A percentile compares a stretch with the other conserved stretches of the same genome.
Conservation (phyloP, 305 asterid species). For the Solanum hybrid region DNA sequence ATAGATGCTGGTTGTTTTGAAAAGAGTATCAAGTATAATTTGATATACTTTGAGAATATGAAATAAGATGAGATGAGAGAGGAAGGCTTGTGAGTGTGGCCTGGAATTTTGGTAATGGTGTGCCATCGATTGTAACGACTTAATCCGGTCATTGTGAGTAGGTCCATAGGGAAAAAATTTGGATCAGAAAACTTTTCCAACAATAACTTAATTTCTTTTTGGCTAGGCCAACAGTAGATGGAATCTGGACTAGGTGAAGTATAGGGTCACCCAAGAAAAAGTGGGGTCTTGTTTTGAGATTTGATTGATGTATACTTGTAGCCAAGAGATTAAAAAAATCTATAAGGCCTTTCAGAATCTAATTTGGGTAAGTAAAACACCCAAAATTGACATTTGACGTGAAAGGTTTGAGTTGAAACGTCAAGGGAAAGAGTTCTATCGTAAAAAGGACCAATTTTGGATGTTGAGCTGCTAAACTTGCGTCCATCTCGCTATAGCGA, state of each 20-base stretch:
- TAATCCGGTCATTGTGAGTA: not conserved
- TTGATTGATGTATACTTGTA: too few species aligned
- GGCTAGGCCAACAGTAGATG: too few species aligned
- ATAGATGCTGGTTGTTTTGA: not conserved
- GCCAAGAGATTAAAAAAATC: not conserved
- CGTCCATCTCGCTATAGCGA: not conserved
- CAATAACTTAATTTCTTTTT: too few species aligned
- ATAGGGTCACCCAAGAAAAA: too few species aligned
- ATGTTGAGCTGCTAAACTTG: not conserved
- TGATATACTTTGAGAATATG: not conserved
- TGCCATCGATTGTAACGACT: not conserved
- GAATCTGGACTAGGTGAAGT: too few species aligned
- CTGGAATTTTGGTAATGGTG: not conserved
- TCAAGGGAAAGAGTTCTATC: not conserved
- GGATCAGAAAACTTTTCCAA: too few species aligned
- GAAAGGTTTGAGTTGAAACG: not conserved
- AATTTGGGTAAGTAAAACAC: too few species aligned
- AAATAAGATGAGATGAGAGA: not conserved
- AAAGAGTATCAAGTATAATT: not conserved
- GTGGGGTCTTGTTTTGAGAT: not conserved
- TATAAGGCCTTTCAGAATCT: not conserved
- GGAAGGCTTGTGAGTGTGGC: not conserved
- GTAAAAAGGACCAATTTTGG: not conserved
- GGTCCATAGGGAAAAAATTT: not conserved
- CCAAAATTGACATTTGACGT: not conserved